Evolutionary conservation across 257 asterid species (phyloP), one percentile per base, ranked within the genome.

Genomic region (Agastache rugosa): DNA sequence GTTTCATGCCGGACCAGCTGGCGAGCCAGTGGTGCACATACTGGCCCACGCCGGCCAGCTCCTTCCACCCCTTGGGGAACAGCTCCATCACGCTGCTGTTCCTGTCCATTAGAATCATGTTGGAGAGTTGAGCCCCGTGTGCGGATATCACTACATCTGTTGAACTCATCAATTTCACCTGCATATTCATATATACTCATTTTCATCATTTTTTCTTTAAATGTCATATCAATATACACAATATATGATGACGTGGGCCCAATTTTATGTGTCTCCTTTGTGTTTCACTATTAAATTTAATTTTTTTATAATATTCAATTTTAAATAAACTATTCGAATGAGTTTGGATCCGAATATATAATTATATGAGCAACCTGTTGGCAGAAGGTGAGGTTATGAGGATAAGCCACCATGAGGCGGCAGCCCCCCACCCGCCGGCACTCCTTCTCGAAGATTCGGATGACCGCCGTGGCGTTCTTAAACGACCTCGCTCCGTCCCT

Each of bases 21-120:
- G 97, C 95, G 1, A 88, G 82, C 95, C 96, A 90, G 62, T 88
- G 96, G 83, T 79, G 80, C 14, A 85, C 90, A 45, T 76, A 88
- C 50, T 90, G 96, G 0, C 95, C 95, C 6, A 85, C 89, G 0
- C 95, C 96, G 4, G 93, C 96, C 2, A 79, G 77, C 71, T 90
- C 88, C 5, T 82, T 77, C 95, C 95, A 90, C 0, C 96, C 96
- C 63, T 88, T 88, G 1, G 96, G 95, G 45, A 90, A 90, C 37
- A 90, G 73, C 67, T 90, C 96, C 86, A 88, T 80, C 12, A 90
- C 87, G 62, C 94, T 88, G 74, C 94, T 82, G 79, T 85, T 85
- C 78, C 83, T 75, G 68, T 90, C 88, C 96, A 88, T 88, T 12
- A 90, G 39, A 68, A 88, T 74, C 90, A 86, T 76, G 88, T 88